phyloP scores from a whole-genome alignment of 2,329 filamentous ascomycete genomes.

The Apiospora saccharicola region DNA sequence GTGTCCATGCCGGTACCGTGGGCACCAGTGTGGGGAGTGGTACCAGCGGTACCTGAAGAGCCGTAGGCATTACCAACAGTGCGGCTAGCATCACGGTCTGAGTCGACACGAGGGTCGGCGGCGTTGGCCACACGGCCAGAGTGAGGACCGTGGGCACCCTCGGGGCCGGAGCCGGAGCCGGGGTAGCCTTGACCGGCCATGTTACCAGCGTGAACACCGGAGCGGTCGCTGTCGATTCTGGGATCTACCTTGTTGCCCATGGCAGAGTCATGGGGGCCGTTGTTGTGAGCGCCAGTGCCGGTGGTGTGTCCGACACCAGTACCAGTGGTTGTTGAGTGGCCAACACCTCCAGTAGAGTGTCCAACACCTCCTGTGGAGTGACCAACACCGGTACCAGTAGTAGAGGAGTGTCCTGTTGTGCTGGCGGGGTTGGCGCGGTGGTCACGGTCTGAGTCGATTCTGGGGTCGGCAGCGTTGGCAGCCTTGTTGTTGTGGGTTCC shows the following conservation, averaged over 20 bases:
- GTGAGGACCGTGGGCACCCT: conserved; percentile 51
- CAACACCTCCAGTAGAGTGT: conserved; percentile 26
- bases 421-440: conserved; percentile 40
- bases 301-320: conserved; percentile 5
- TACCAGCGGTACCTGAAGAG: conserved; percentile 22
- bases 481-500: conserved; percentile 34
- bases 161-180: conserved; percentile 26
- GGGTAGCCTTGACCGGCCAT: conserved; percentile 37
- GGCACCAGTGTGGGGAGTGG: conserved; percentile 37
- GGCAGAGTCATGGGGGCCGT: conserved; percentile 52
- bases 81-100: conserved; percentile 49
- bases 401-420: conserved; percentile 35
- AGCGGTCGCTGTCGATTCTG: conserved; percentile 31
- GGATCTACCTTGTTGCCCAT: conserved; percentile 61
- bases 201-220: conserved; percentile 38
- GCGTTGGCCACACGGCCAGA: conserved; percentile 57
- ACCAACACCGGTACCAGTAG: conserved; percentile 25
- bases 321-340: conserved; percentile 15
- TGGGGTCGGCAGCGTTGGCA: conserved; percentile 43
- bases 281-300: neutral
- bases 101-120: conserved; percentile 61
- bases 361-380: conserved; percentile 26
- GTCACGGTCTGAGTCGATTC: conserved; percentile 45
- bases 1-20: conserved; percentile 35
- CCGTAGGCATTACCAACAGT: conserved; percentile 39